A percentile compares a stretch with the other conserved stretches of the same genome.
These are phyloP conservation scores for Juglanconis juglandina DNA, from an alignment of 2,329 filamentous ascomycete genomes.

Conservation along the genomic window DNA sequence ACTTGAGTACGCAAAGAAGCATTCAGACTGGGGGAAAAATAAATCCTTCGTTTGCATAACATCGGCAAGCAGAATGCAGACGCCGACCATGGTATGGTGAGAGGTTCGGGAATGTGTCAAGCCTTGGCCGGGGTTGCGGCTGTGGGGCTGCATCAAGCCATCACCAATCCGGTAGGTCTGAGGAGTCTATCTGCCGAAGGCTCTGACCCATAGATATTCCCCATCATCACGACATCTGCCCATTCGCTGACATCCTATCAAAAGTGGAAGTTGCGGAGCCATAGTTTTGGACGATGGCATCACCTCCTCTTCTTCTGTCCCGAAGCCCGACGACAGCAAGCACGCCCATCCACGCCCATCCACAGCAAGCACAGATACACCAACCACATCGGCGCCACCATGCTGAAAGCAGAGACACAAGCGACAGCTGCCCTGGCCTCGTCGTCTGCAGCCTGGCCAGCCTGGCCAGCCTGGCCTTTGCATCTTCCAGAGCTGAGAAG, in stretches of 20 bases:
- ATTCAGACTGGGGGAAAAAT: too few species aligned
- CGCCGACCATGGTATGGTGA: not conserved
- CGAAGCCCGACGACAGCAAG: not conserved
- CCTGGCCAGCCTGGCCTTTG: too few species aligned
- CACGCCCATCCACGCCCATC: not conserved
- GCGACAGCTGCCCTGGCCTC: too few species aligned
- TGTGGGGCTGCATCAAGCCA: not conserved
- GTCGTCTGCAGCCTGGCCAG: too few species aligned
- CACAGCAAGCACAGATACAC: not conserved
- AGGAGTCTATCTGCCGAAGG: not conserved
- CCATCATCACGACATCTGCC: slow-evolving; percentile 1
- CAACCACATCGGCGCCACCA: not conserved
- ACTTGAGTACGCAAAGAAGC: too few species aligned
- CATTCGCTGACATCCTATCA: not conserved
- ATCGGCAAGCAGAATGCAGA: not conserved
- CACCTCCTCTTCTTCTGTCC: not conserved
- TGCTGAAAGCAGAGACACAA: not conserved
- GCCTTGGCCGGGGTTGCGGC: not conserved
- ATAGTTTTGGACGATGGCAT: not conserved
- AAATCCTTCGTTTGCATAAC: not conserved
- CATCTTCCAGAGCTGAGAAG: too few species aligned
- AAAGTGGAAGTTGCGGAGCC: slow-evolving; percentile 4
- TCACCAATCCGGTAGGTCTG: slow-evolving; percentile 7
- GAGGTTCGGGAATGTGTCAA: not conserved
- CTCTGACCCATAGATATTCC: not conserved